Base-by-base conservation (phyloP, 345 rosid species). In the Euphorbia pulcherrima region DNA sequence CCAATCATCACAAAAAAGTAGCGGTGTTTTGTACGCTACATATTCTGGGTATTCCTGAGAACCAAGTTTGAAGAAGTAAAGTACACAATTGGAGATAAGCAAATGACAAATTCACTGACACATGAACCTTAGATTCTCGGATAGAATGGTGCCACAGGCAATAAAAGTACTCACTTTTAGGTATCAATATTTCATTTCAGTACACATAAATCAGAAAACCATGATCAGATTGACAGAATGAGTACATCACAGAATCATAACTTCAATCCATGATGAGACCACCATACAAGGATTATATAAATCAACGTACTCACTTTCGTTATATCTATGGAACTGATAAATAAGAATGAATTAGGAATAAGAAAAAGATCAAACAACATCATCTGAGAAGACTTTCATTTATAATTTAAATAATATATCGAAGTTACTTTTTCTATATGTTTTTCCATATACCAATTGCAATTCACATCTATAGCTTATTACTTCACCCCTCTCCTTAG, bases 1-100 rank as follows among this genome's bases (percentile, higher is more conserved):
- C 97, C 98, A 93, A 76, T 93, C 98, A 82, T 90, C 97, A 54
- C 67, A 75, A 73, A 89, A 90, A 16, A 81, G 40, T 29, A 62
- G 71, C 0, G 95, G 96, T 24, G 95, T 90, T 69, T 66, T 53
- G 82, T 89, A 93, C 6, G 97, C 94, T 66, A 67, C 44, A 78
- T 89, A 90, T 37, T 86, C 79, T 72, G 92, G 92, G 75, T 90
- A 90, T 77, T 93, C 98, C 98, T 93, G 90, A 69, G 53, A 78
- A 76, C 56, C 62, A 74, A 71, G 63, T 62, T 21, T 12, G 63
- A 40, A 62, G 14, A 69, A n/a, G n/a, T n/a, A n/a, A n/a, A n/a
- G n/a, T n/a, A 44, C 7, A 52, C 21, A 44, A 47, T 12, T 50
- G 68, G 60, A 75, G 62, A 61, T 35, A 23, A 54, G 26, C 60